phyloP scores from a whole-genome alignment of 257 asterid species.

The Ocimum tenuiflorum region DNA sequence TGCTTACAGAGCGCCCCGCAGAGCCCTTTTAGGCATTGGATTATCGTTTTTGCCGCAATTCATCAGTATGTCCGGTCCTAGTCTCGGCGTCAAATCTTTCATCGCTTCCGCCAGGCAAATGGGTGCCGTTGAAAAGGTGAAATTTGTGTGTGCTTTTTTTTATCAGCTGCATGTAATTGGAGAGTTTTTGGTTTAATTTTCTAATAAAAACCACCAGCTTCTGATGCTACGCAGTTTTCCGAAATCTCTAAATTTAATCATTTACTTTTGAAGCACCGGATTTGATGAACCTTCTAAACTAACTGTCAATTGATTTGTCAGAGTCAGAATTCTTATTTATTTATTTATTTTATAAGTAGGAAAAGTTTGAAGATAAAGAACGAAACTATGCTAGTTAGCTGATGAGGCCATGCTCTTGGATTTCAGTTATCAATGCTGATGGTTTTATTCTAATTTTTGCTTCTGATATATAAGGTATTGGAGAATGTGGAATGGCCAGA shows the following conservation, averaged over 20 bases:
- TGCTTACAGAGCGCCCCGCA: slow-evolving; percentile 41
- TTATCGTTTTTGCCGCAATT: slow-evolving; percentile 60
- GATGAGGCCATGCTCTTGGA: background rate
- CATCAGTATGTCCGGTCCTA: slow-evolving; percentile 42
- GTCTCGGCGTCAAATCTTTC: slow-evolving; percentile 49
- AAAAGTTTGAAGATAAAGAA: too few relatives aligned
- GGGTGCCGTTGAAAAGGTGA: slow-evolving; percentile 63
- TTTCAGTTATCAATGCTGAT: background rate
- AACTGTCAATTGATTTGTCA: too few relatives aligned
- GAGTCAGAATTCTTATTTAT: too few relatives aligned
- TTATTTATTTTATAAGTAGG: too few relatives aligned
- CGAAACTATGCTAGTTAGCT: background rate
- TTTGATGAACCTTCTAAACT: background rate
- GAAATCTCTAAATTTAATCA: background rate
- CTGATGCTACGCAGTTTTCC: background rate
- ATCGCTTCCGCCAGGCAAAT: slow-evolving; percentile 69
- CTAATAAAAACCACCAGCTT: background rate
- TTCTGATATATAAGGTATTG: slow-evolving; percentile 46
- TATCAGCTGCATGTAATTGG: background rate
- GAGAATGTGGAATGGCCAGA: slow-evolving; percentile 92
- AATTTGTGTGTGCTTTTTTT: background rate
- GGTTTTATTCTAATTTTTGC: background rate
- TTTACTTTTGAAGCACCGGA: background rate
- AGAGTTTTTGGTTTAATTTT: background rate
- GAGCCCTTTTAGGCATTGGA: slow-evolving; percentile 55